Evolutionary conservation across 164 flowering plant genomes (phyloP).

Genomic region (Saururus chinensis): DNA sequence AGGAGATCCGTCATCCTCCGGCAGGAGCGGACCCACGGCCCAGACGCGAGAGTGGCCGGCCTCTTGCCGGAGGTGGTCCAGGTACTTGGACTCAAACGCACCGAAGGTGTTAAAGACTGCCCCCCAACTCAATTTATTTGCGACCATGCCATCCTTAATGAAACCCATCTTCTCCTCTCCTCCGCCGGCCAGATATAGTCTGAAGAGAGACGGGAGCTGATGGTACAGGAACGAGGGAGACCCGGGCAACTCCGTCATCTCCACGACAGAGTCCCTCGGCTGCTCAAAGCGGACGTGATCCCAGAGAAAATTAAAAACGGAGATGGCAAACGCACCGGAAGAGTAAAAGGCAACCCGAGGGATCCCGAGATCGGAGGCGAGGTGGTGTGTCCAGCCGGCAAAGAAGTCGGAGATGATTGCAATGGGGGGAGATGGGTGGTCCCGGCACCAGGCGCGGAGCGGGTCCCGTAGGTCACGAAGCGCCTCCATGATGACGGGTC

Average conservation of each 20-base stretch:
- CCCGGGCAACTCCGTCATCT: conserved; percentile 11
- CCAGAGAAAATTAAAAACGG: conserved; percentile 8
- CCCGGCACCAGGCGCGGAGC: conserved; percentile 31
- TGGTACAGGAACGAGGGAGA: conserved; percentile 10
- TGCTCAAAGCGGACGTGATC: neutral
- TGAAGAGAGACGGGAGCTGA: conserved; percentile 11
- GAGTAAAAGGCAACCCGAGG: conserved; percentile 22
- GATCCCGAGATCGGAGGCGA: conserved; percentile 17
- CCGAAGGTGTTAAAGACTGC: conserved; percentile 19
- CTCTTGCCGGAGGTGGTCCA: conserved; percentile 8
- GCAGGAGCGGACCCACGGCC: conserved; percentile 34
- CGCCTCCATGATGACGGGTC: conserved; percentile 18
- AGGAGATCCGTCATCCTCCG: neutral
- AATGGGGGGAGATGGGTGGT: conserved; percentile 38
- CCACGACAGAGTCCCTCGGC: neutral
- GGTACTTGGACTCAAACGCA: conserved; percentile 15
- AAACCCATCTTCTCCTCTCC: conserved; percentile 3
- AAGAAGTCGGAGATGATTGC: conserved; percentile 46
- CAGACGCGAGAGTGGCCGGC: conserved; percentile 21
- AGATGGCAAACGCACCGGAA: conserved; percentile 12
- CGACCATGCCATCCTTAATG: conserved; percentile 8
- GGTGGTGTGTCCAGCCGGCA: conserved; percentile 26
- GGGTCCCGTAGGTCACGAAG: conserved; percentile 22
- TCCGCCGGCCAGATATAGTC: conserved; percentile 1
- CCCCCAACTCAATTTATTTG: conserved; percentile 20